Evolutionary conservation across 129 eudicot genomes (phyloP).

Genomic region (Glebionis coronaria): DNA sequence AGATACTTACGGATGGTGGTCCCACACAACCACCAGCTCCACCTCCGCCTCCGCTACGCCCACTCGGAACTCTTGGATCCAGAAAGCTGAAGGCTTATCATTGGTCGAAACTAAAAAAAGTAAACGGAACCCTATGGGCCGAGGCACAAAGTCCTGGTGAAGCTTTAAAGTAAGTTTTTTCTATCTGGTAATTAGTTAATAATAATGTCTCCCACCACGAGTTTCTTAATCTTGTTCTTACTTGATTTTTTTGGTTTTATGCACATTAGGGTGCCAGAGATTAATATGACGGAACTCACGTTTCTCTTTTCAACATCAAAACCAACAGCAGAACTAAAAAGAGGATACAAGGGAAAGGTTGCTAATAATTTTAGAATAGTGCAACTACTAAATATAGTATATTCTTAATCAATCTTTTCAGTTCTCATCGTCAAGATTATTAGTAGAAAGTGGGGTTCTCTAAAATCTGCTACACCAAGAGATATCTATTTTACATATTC

Average conservation of each 20-base stretch:
- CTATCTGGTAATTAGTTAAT: neutral
- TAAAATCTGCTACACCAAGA: neutral
- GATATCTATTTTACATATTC: neutral
- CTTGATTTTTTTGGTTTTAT: neutral
- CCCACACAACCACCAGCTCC: slow-evolving; percentile 17
- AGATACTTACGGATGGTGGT: too few relatives aligned
- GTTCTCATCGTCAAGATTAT: neutral
- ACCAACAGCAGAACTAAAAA: slow-evolving; percentile 44
- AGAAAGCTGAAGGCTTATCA: slow-evolving; percentile 90
- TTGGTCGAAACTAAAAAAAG: slow-evolving; percentile 77
- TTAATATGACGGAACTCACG: slow-evolving; percentile 91
- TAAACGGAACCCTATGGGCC: slow-evolving; percentile 95
- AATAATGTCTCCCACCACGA: too few relatives aligned
- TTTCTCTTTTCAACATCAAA: slow-evolving; percentile 79
- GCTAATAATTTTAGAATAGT: slow-evolving; percentile 65
- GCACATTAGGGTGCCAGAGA: slow-evolving; percentile 79
- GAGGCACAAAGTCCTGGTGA: slow-evolving; percentile 83
- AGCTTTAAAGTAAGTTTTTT: slow-evolving; percentile 52
- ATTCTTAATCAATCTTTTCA: neutral
- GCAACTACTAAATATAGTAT: slow-evolving; percentile 55
- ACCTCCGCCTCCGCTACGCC: slow-evolving; percentile 14
- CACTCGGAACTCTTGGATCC: slow-evolving; percentile 25
- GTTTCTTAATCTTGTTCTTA: neutral
- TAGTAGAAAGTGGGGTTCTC: neutral
- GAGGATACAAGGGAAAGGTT: slow-evolving; percentile 54